Base-by-base conservation (phyloP, 2,329 filamentous ascomycete genomes). In the Cordyceps cateniannulata region DNA sequence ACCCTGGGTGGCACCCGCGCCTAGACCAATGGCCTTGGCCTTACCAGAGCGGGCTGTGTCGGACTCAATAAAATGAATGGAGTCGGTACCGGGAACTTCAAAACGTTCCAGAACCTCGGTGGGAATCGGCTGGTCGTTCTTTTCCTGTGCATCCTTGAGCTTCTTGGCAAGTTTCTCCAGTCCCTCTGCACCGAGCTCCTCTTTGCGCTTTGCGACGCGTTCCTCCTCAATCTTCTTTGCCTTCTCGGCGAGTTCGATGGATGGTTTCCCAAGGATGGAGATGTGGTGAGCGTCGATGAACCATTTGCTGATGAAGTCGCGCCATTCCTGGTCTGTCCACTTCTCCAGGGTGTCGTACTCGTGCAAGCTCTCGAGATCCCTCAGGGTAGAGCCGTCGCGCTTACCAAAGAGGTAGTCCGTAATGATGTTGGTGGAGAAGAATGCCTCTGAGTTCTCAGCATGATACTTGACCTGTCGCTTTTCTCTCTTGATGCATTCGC, bases 31-130 rank as follows among this genome's bases (percentile, higher is more conserved):
- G 64, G 85, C 81, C 67, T 86, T 83, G 16, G 93, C 95, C 62
- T 86, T 77, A 32, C 95, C 95, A 51, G 90, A 88, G 27, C 92
- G 85, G 38, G 93, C 95, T 20, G 92, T 96, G 7, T 83, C 86
- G 0, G 92, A 95, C 65, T 92, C 84, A 67, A 97, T 96, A 74
- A 99, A 98, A 71, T 96, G 91, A 54, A 99, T 97, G 0, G 92
- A 96, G 9, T 96, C 90, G 0, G 91, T 90, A 35, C 86, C 83
- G 0, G 95, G 95, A 12, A 98, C 90, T 47, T 84, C 79, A 79
- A 96, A 96, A 59, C 85, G 80, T 62, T 91, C 88, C 16, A 99
- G 81, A n/a, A 97, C 77, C 2, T 89, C 85, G 25, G 85, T 80
- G 0, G 95, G 95, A 61, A 99, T 96, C 8, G 91, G 86, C 67